phyloP scores from a whole-genome alignment of 768 basidiomycete species.

The Mycena leptocephala region DNA sequence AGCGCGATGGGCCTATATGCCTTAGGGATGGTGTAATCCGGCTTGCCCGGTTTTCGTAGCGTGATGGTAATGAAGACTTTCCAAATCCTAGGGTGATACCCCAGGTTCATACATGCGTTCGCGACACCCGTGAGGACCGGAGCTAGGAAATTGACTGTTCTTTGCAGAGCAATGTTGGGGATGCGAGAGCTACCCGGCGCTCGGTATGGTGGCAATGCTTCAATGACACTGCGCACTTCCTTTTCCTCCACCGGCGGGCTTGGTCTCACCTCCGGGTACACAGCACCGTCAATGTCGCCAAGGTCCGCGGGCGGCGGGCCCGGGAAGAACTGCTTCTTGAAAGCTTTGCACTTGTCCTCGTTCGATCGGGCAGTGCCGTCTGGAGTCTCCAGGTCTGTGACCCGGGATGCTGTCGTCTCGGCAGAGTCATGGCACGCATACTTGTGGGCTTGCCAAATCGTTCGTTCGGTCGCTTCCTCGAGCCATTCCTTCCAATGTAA shows the following conservation, averaged over 20 bases:
- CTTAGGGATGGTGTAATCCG: slow-evolving; percentile 35
- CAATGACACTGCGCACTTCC: neutral
- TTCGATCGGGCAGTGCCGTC: slow-evolving; percentile 27
- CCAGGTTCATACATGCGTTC: slow-evolving; percentile 30
- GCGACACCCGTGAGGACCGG: slow-evolving; percentile 2
- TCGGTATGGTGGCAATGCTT: slow-evolving; percentile 30
- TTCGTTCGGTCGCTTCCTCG: too few species aligned
- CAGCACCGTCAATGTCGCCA: slow-evolving; percentile 23
- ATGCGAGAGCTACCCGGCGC: slow-evolving; percentile 43
- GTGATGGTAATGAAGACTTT: slow-evolving; percentile 44
- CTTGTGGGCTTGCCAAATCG: too few species aligned
- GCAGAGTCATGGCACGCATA: too few species aligned
- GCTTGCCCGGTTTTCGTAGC: slow-evolving; percentile 41
- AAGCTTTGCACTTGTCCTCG: slow-evolving; percentile 33
- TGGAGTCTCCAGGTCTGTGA: slow-evolving; percentile 33
- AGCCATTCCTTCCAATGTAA: too few species aligned
- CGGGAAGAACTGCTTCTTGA: too few species aligned
- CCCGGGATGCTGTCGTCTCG: slow-evolving; percentile 33
- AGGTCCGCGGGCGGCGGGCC: too few species aligned
- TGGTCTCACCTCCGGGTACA: neutral
- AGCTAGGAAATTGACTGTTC: slow-evolving; percentile 34
- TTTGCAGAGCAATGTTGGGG: slow-evolving; percentile 47
- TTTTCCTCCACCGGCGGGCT: neutral
- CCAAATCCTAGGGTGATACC: slow-evolving; percentile 42
- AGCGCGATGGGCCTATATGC: slow-evolving; percentile 49